Evolutionary conservation across 2,329 filamentous ascomycete species (phyloP).

Genomic region (Colletotrichum kahawae): DNA sequence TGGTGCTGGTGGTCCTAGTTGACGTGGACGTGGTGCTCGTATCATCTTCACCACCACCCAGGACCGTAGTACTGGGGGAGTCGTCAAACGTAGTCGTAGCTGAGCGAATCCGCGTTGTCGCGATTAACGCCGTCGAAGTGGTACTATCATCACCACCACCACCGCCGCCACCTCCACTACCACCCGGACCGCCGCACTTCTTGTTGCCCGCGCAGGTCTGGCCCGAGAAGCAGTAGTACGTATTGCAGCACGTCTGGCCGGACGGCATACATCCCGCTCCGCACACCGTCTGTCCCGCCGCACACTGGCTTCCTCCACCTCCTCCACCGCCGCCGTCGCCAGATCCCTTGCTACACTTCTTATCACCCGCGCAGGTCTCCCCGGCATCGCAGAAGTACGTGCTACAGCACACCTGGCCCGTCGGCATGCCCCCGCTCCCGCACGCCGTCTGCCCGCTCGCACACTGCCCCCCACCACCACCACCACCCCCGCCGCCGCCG

Average conservation of each 20-base stretch:
- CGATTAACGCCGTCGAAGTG: neutral
- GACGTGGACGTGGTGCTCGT: neutral
- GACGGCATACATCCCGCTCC: constrained; percentile 31
- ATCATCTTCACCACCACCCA: neutral
- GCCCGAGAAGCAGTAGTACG: constrained; percentile 23
- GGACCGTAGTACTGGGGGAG: neutral
- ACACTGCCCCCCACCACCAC: neutral
- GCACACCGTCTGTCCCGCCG: constrained; percentile 23
- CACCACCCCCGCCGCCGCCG: constrained; percentile 21
- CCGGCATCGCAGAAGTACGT: constrained; percentile 25
- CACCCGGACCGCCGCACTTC: neutral
- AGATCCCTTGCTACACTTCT: neutral
- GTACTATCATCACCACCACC: neutral
- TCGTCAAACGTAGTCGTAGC: neutral
- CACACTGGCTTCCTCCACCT: neutral
- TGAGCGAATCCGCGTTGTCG: neutral
- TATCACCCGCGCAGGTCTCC: constrained; percentile 9
- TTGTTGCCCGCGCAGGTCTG: constrained; percentile 8
- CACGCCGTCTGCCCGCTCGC: constrained; percentile 25
- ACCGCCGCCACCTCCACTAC: neutral
- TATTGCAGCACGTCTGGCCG: constrained; percentile 30
- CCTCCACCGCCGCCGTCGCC: neutral
- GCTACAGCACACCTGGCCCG: constrained; percentile 29
- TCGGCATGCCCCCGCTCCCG: constrained; percentile 30
- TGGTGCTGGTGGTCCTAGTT: neutral